Evolutionary conservation across 768 basidiomycete genomes (phyloP), one percentile per base, ranked within the genome.

Genomic region (Daedaleopsis sinensis): DNA sequence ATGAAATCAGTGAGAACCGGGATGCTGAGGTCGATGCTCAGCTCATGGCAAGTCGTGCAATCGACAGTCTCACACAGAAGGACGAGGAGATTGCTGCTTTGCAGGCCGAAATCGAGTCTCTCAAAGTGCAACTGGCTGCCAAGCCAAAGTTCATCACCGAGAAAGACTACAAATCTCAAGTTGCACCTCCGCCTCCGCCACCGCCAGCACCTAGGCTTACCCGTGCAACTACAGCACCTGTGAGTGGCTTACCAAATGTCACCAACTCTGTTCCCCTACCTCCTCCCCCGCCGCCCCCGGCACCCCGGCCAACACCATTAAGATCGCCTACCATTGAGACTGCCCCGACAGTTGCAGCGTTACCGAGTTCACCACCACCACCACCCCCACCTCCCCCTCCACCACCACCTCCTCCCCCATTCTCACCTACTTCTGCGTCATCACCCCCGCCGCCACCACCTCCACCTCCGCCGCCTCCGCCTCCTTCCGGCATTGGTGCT

Each of bases 91-190:
- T 93, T 39, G 68, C 70, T 3, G 63, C 73, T 11, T 79, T 96
- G 24, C 77, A 73, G 61, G 69, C 71, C 13, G 79, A 89, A 66
- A 74, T 89, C 7, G 71, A 75, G 19, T 77, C 79, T 4, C 77
- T 87, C 50, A 84, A 84, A 66, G 74, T 76, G 16, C 79, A 84
- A 52, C 68, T 87, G 36, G 73, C 78, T 48, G 78, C 78, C 6
- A 84, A 79, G 62, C 84, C 84, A 5, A 74, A 74, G 59, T 74
- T 70, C 61, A 80, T 79, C 68, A 84, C 82, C 1, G 90, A 92
- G 72, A 84, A 85, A 67, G 87, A 87, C 65, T 91, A 87, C 75
- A 92, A 93, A 70, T 77, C 79, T 2, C 82, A 82, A 52, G 84
- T 85, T 37, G 74, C 86, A 0, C 88, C 89, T 9, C 88, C 86